Base-by-base conservation (phyloP, 1,284 basidiomycete genomes). In the Boletus hoseneyae region DNA sequence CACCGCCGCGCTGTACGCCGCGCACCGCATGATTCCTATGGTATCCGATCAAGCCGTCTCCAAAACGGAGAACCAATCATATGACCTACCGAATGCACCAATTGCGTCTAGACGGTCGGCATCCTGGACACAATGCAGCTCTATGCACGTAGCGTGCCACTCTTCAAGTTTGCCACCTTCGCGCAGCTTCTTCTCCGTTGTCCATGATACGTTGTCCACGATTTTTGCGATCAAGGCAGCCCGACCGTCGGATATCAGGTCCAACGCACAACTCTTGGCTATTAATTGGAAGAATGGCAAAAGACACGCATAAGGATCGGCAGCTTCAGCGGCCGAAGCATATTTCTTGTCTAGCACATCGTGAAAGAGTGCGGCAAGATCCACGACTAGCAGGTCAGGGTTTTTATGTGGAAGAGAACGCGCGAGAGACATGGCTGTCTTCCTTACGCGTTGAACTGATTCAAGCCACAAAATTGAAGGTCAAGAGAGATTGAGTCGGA, bases 21-120 rank as follows among this genome's bases (percentile, higher is more conserved):
- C 83, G 61, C 89, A 94, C 1, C 94, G 79, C 74, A 97, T 71
- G 53, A 97, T 82, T 3, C 91, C 89, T 90, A 42, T 12, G 7
- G 23, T 5, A 30, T 39, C 39, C 27, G 40, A 35, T 37, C n/a
- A 47, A 29, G 21, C 12, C 21, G 23, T 37, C 15, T 38, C 27
- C n/a, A 10, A 18, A 19, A 30, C 32, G 30, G 16, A 18, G 29
- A 18, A 16, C 18, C 4, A 6, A 21, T 18, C 5, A 10, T n/a
- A 29, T 19, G 21, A 64, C 76, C 37, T 55, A 90, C 92, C 93
- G 54, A 96, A 88, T 6, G 87, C 89, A 2, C 94, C 94, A 42
- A 97, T 93, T 1, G 92, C 91, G 65, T 97, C 94, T 13, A 97
- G 69, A 38, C 93, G 77, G 64, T 97, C 94, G 0, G 93, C 93